Evolutionary conservation across 2,329 filamentous ascomycete genomes (phyloP), one percentile per base, ranked within the genome.

Genomic region (Dryadomyces sulphureus): DNA sequence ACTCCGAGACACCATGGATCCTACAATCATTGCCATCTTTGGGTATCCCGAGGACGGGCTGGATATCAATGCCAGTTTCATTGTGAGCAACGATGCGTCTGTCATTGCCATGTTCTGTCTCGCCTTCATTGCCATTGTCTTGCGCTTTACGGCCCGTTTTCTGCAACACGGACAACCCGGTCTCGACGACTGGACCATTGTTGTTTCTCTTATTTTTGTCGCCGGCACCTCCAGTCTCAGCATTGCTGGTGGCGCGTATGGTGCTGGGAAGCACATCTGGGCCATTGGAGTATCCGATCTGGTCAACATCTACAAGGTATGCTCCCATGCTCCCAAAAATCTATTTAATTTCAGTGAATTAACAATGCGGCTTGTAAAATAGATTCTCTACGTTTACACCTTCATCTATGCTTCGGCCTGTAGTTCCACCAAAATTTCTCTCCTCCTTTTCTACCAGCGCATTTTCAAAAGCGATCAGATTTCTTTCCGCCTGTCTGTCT

Each of bases 311-410:
- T 48, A 25, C 38, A 46, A 46, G 20, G 47, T 30, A 17, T 9
- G 36, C n/a, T n/a, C n/a, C n/a, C n/a, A n/a, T n/a, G n/a, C n/a
- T 11, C 11, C 2, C 19, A 3, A 19, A 16, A 36, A 36, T 8
- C n/a, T 14, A 24, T 35, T 6, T 20, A n/a, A n/a, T n/a, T n/a
- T n/a, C n/a, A n/a, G n/a, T n/a, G n/a, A n/a, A n/a, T n/a, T n/a
- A n/a, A n/a, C n/a, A n/a, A n/a, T n/a, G n/a, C n/a, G n/a, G n/a
- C n/a, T n/a, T n/a, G n/a, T n/a, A n/a, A n/a, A n/a, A n/a, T 7
- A 57, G 41, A 56, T 57, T 40, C 43, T 56, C 6, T 58, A 56
- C 43, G 50, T 52, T 2, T 43, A 46, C 30, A 41, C 38, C 8
- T 46, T 54, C 19, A 27, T 56, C 24, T 53, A 55, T 45, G 47